Evolutionary conservation across 129 eudicot genomes (phyloP), one percentile per base, ranked within the genome.

Genomic region (Centrapalus pauciflorus): DNA sequence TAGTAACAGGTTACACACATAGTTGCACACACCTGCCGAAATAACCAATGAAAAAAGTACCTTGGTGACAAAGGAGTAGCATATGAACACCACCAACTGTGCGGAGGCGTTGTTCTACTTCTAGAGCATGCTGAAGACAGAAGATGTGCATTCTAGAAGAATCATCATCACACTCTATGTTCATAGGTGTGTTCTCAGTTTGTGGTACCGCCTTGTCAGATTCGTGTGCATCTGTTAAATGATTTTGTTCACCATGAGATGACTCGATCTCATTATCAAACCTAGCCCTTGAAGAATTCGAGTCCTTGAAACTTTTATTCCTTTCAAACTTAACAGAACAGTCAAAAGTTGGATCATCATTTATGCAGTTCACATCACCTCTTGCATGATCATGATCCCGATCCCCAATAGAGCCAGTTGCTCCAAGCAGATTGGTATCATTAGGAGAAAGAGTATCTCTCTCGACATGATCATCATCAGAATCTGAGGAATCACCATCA

Each of bases 11-110:
- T n/a, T n/a, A n/a, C n/a, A n/a, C n/a, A n/a, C n/a, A n/a, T n/a
- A n/a, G n/a, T n/a, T n/a, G n/a, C n/a, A n/a, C n/a, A n/a, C n/a
- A n/a, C n/a, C n/a, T n/a, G n/a, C n/a, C n/a, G n/a, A n/a, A n/a
- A n/a, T n/a, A n/a, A n/a, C n/a, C n/a, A n/a, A 56, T 5, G 14
- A 25, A 55, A 58, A 14, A 55, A 30, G 69, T 70, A 85, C 98
- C 98, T 83, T 87, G 98, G 77, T 93, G 98, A 79, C 98, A 93
- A 71, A 93, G 87, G 35, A 93, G 93, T 49, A 84, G 62, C 63
- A 93, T 60, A 73, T 77, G 82, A 52, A 83, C 95, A 24, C 98
- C 98, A 46, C 98, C 98, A 73, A 93, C 67, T 4, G 82, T n/a
- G 19, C 82, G 83, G 45, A 93, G 88, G 33, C 77, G 80, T 57